These are phyloP conservation scores for Telfairia occidentalis DNA, from an alignment of 331 rosid genomes.

Conservation along the genomic window DNA sequence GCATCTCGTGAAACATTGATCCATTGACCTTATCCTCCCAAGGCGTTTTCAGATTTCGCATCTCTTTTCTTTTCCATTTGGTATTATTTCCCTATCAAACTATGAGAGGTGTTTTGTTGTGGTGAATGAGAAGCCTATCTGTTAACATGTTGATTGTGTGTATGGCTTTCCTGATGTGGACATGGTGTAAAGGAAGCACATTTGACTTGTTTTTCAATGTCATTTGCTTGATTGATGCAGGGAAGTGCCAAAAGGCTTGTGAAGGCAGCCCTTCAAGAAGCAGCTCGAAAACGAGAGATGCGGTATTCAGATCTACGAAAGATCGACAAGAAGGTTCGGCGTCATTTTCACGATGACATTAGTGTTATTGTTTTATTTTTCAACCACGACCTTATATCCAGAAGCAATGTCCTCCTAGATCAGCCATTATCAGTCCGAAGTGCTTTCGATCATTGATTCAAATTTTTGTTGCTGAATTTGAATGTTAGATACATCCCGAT, in stretches of 20 bases:
- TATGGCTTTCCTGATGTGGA: neutral
- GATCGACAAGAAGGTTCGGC: slow-evolving; percentile 75
- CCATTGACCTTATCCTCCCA: neutral
- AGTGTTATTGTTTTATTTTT: slow-evolving; percentile 78
- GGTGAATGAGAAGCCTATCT: neutral
- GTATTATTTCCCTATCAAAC: neutral
- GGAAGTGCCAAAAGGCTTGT: slow-evolving; percentile 85
- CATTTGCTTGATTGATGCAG: slow-evolving; percentile 31
- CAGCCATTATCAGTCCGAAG: slow-evolving; percentile 51
- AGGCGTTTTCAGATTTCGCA: neutral
- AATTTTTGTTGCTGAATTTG: slow-evolving; percentile 5
- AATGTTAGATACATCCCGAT: neutral
- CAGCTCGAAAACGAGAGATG: slow-evolving; percentile 77
- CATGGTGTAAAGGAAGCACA: neutral
- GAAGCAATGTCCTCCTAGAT: slow-evolving; percentile 30
- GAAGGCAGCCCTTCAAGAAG: slow-evolving; percentile 84
- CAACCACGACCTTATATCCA: slow-evolving; percentile 60
- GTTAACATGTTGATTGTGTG: neutral
- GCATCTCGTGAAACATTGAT: neutral
- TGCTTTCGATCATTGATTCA: slow-evolving; percentile 29
- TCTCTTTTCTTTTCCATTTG: neutral
- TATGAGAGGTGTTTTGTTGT: neutral
- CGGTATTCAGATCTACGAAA: slow-evolving; percentile 62
- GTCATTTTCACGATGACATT: slow-evolving; percentile 82
- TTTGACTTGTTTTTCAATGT: neutral